Evolutionary conservation across 768 basidiomycete species (phyloP).

Genomic region (Hericium rajendrae): DNA sequence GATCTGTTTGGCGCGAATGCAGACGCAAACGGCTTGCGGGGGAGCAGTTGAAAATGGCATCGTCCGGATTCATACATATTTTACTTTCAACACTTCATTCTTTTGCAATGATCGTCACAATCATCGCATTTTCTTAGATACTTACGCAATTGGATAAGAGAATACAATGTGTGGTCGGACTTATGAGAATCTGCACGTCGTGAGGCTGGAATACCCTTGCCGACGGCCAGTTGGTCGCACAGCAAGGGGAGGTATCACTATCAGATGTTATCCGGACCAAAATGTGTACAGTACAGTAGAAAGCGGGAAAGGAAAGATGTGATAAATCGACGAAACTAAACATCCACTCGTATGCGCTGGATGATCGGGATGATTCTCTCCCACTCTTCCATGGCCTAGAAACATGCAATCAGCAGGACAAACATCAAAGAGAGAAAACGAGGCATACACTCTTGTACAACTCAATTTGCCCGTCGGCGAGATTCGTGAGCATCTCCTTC

Average conservation of each 20-base stretch:
- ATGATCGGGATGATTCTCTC: conserved; percentile 89
- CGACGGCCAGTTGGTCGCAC: neutral
- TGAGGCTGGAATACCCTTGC: neutral
- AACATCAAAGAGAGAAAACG: neutral
- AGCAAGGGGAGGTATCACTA: neutral
- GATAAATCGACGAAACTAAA: conserved; percentile 32
- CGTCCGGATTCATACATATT: too few species aligned
- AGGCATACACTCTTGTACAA: conserved; percentile 75
- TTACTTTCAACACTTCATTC: too few species aligned
- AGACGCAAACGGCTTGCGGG: conserved; percentile 4
- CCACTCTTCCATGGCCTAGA: conserved; percentile 93
- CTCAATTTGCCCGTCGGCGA: conserved; percentile 93
- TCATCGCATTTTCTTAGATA: too few species aligned
- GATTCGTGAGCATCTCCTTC: conserved; percentile 86
- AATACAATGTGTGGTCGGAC: too few species aligned
- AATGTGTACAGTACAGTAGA: neutral
- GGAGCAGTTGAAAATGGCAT: too few species aligned
- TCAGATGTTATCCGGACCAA: neutral
- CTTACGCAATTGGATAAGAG: too few species aligned
- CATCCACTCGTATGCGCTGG: conserved; percentile 89
- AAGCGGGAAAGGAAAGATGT: conserved; percentile 9
- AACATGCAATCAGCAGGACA: neutral
- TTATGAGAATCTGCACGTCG: neutral
- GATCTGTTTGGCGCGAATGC: conserved; percentile 41
- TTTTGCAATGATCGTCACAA: too few species aligned